Percentiles rank a stretch among this genome's conserved stretches.
Conservation (phyloP, 2,329 filamentous ascomycete genomes). For the Xylariaceae sp. region DNA sequence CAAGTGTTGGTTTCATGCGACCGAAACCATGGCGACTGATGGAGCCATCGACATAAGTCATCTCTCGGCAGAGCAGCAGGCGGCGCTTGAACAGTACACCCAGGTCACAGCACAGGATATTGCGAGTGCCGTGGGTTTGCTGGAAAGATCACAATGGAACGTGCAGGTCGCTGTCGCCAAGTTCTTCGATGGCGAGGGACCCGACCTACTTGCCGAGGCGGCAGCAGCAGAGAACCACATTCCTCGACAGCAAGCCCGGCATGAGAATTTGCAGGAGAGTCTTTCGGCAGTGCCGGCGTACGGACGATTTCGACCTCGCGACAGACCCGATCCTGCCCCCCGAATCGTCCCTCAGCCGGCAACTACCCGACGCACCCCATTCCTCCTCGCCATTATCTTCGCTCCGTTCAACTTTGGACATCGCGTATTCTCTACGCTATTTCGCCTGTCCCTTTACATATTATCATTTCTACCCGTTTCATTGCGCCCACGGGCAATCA, state of each 20-base stretch:
- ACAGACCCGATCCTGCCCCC: slow-evolving; percentile 63
- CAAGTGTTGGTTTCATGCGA: neutral
- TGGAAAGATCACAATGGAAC: slow-evolving; percentile 92
- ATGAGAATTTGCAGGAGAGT: slow-evolving; percentile 68
- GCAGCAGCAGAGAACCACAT: slow-evolving; percentile 55
- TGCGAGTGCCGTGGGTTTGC: slow-evolving; percentile 68
- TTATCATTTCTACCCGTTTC: slow-evolving; percentile 73
- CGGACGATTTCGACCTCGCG: slow-evolving; percentile 31
- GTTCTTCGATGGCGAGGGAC: slow-evolving; percentile 93
- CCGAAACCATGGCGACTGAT: slow-evolving; percentile 38
- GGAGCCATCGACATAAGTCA: slow-evolving; percentile 56
- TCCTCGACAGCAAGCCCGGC: slow-evolving; percentile 57
- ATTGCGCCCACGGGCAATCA: slow-evolving; percentile 50
- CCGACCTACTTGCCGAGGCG: slow-evolving; percentile 75
- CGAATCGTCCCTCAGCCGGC: slow-evolving; percentile 76
- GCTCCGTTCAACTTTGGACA: slow-evolving; percentile 77
- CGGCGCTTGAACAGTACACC: slow-evolving; percentile 80
- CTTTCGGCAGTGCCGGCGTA: slow-evolving; percentile 38
- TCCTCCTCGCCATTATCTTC: slow-evolving; percentile 72
- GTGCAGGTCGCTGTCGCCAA: slow-evolving; percentile 95
- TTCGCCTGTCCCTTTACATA: slow-evolving; percentile 70
- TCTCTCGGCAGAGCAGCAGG: slow-evolving; percentile 73
- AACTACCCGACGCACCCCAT: slow-evolving; percentile 62
- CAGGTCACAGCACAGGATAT: slow-evolving; percentile 80
- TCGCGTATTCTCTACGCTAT: slow-evolving; percentile 60